Evolutionary conservation across 2,329 filamentous ascomycete species (phyloP), one percentile per base, ranked within the genome.

Genomic region (Talaromyces piceae): DNA sequence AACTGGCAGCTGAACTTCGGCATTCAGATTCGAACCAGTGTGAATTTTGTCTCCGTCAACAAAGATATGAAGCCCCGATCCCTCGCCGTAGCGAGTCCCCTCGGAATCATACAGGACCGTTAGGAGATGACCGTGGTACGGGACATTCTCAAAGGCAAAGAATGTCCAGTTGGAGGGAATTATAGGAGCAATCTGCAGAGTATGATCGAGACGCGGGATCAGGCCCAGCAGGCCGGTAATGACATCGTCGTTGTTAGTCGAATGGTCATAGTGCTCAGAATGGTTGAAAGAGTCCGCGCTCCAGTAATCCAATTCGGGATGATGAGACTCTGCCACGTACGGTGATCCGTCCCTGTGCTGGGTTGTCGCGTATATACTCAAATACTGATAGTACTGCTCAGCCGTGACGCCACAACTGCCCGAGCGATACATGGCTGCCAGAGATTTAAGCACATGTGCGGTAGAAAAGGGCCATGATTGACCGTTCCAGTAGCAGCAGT

Each of bases 401-500:
- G 39, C 39, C 6, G 4, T 22, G 4, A 43, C 20, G 13, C 39
- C 25, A 22, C 39, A 43, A 22, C 7, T 43, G 7, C 25, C 23
- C 4, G 39, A 16, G 22, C 39, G 39, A 11, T 43, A 5, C 39
- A 43, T 43, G 12, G 20, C 23, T 11, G 39, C 39, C 39, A 43
- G 13, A 43, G 39, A 43, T n/a, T 43, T 43, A 2, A 43, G 39
- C 13, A 43, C 39, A 43, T 43, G 39, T 22, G 39, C 39, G n/a
- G 39, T 43, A 5, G 39, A 43, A 43, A 43, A 43, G 20, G 39
- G 39, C 39, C 39, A 43, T 26, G 39, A 43, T 9, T 43, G 39
- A 16, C 39, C 39, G 25, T 43, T 43, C 39, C 39, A 43, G 39
- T 43, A 43, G 23, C 39, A 43, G 25, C 39, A 43, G 39, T 43